phyloP scores from a whole-genome alignment of 2,329 filamentous ascomycete species.

The Aspergillus flavus region DNA sequence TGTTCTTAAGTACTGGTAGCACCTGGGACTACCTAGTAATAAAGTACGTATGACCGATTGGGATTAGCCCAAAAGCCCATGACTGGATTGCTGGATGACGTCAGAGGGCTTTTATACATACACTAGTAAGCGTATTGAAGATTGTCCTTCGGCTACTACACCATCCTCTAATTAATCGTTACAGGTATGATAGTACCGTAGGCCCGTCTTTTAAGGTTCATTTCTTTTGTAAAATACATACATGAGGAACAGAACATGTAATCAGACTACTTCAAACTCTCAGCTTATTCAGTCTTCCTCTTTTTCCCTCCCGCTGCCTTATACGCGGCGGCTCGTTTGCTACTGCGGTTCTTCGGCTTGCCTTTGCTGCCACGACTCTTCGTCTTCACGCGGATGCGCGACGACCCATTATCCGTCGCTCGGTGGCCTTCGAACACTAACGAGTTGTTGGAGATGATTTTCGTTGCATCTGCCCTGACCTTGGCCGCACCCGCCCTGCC shows the following conservation, averaged over 20 bases:
- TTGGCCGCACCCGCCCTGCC: conserved; percentile 43
- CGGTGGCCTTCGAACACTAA: conserved; percentile 51
- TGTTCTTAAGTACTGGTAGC: background rate
- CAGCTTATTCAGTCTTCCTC: conserved; percentile 11
- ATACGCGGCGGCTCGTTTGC: conserved; percentile 46
- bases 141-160: background rate
- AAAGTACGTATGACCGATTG: background rate
- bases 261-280: conserved; percentile 6
- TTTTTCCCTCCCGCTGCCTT: conserved; percentile 40
- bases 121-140: background rate
- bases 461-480: conserved; percentile 32
- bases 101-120: background rate
- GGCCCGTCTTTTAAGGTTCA: background rate
- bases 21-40: too few relatives aligned
- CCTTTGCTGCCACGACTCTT: conserved; percentile 45
- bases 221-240: conserved; percentile 4
- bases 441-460: conserved; percentile 34
- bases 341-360: conserved; percentile 46
- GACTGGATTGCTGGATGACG: background rate
- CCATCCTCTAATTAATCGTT: background rate
- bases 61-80: background rate
- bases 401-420: conserved; percentile 37
- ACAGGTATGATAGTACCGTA: background rate
- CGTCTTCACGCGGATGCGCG: conserved; percentile 37
- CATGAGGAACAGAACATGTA: background rate